phyloP scores from a whole-genome alignment of 2,329 filamentous ascomycete species.

The Chrysoporthe austroafricana region DNA sequence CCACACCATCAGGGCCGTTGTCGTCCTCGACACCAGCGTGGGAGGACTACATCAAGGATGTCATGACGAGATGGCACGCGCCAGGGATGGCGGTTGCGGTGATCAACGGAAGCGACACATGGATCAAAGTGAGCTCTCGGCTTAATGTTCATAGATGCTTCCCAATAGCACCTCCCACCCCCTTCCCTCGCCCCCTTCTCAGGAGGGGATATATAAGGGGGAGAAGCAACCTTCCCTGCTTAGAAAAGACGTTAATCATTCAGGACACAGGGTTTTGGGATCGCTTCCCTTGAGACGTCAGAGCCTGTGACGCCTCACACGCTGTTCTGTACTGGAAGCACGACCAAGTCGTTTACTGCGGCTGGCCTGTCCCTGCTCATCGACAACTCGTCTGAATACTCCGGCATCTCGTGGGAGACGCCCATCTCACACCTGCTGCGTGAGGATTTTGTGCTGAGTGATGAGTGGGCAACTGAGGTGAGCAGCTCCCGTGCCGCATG shows the following conservation, averaged over 20 bases:
- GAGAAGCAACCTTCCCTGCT: neutral
- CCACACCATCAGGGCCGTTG: neutral
- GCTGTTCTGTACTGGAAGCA: conserved; percentile 59
- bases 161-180: no score
- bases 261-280: conserved; percentile 42
- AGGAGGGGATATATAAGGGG: neutral
- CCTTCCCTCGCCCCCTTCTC: no score
- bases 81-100: conserved; percentile 54
- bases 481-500: neutral
- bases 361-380: conserved; percentile 55
- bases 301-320: conserved; percentile 49
- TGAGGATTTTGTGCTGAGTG: conserved; percentile 56
- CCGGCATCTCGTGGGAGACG: conserved; percentile 49
- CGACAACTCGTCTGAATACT: conserved; percentile 44
- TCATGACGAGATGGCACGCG: conserved; percentile 48
- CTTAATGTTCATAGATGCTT: neutral
- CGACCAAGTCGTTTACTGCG: conserved; percentile 58
- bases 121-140: conserved; percentile 41
- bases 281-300: conserved; percentile 35
- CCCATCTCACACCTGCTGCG: conserved; percentile 51
- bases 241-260: conserved; percentile 26
- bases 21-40: conserved; percentile 7
- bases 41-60: conserved; percentile 32
- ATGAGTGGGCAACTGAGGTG: conserved; percentile 46
- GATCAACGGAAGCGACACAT: conserved; percentile 49